Base-by-base conservation (phyloP, 73 alveolate genomes). In the Stentor roeselii region DNA sequence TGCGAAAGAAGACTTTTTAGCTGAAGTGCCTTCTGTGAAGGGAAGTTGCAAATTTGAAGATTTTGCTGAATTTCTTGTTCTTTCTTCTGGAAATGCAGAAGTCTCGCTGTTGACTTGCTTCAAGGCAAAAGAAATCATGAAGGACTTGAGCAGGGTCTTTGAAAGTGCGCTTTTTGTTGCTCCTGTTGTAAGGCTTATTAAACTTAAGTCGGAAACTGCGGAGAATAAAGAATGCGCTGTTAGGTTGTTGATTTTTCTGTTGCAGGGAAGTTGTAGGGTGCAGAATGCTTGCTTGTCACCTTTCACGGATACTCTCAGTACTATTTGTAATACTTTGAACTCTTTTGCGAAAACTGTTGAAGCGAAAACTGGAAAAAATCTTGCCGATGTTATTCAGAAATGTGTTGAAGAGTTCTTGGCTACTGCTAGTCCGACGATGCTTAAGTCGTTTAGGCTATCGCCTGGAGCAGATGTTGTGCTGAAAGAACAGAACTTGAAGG, bases 101-200 rank as follows among this genome's bases (percentile, higher is more conserved):
- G 27, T 67, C 11, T n/a, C 15, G 27, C 15, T 21, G 27, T n/a
- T 21, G 27, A 58, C 35, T 21, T n/a, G 27, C 15, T 31, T 58
- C 2, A 58, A 58, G 27, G 80, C 37, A 0, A 1, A 27, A 30
- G 80, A 67, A 67, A 67, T 30, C 14, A 50, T 50, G 67, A 50
- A 50, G 21, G 6, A 11, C 67, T 11, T 50, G 21, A 11, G 30
- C 30, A 21, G 67, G 6, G 85, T 91, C 83, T 89, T 89, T 82
- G 95, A 89, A 61, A 78, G 83, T n/a, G 91, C 95, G 0, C 84
- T 89, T 3, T 89, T 89, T 75, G 82, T 89, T 4, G 84, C 88
- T 6, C 95, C 95, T 34, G 36, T 89, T 3, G 88, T 86, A 4
- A 89, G 90, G 75, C 76, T 85, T 11, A 82, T 89, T 2, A 89